Percentiles rank a stretch among this genome's conserved stretches.
Conservation (phyloP, 139 green algal genomes). For the Coccomyxa sp. region DNA sequence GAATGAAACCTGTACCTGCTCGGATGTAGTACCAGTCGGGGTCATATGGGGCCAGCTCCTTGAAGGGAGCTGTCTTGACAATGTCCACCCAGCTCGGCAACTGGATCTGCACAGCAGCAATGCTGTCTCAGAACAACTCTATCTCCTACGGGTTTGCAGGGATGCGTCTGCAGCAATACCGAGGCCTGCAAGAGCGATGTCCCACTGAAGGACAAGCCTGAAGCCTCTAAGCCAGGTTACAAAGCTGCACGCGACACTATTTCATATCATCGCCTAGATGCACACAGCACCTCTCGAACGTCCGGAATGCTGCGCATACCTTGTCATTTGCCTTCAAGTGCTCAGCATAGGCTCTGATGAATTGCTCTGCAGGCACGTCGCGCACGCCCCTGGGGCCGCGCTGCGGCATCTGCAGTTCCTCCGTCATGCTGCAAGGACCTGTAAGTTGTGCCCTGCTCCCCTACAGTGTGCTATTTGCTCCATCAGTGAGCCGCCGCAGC, state of each 20-base stretch:
- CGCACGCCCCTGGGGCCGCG: constrained; percentile 48
- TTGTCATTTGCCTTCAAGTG: constrained; percentile 98
- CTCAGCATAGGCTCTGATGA: constrained; percentile 91
- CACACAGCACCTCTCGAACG: too few relatives aligned
- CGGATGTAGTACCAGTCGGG: constrained; percentile 99
- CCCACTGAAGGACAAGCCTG: neutral
- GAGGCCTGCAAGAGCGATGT: too few relatives aligned
- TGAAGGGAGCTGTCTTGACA: constrained; percentile 93
- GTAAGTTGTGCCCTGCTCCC: constrained; percentile 1
- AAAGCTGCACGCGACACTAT: too few relatives aligned
- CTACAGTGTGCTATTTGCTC: neutral
- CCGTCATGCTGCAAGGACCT: neutral
- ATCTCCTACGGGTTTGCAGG: too few relatives aligned
- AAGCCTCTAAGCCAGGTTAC: neutral
- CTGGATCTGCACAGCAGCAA: constrained; percentile 68
- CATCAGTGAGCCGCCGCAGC: neutral
- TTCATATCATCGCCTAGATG: too few relatives aligned
- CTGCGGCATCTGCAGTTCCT: neutral
- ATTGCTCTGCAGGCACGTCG: constrained; percentile 76
- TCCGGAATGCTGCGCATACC: too few relatives aligned
- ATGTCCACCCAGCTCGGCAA: constrained; percentile 94
- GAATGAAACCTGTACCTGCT: constrained; percentile 56
- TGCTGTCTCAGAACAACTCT: too few relatives aligned
- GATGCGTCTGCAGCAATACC: too few relatives aligned
- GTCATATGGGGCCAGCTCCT: constrained; percentile 95